Conservation (phyloP, 2,329 filamentous ascomycete species). For the Sordariomycetes sp. region DNA sequence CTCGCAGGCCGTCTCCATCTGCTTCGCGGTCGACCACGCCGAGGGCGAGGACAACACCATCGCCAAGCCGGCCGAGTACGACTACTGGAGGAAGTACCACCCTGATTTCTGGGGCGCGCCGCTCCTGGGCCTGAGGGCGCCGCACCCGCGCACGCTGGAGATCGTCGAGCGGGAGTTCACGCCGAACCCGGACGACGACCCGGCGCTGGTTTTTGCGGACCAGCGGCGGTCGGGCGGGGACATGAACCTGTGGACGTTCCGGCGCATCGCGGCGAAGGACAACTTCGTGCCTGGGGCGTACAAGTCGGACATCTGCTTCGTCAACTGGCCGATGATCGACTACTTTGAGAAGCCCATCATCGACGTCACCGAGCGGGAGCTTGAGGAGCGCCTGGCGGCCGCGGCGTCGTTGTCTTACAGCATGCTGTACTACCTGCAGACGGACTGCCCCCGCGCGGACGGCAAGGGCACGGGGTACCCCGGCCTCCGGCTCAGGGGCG, state of each 20-base stretch:
- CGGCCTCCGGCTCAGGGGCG: slow-evolving; percentile 14
- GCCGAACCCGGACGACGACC: slow-evolving; percentile 15
- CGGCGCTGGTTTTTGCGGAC: slow-evolving; percentile 12
- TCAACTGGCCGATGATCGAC: slow-evolving; percentile 19
- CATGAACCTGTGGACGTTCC: slow-evolving; percentile 18
- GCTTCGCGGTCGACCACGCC: slow-evolving; percentile 17
- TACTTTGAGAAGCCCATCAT: slow-evolving; percentile 18
- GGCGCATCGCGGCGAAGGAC: slow-evolving; percentile 13
- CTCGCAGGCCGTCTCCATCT: slow-evolving; percentile 17
- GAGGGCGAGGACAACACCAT: slow-evolving; percentile 15
- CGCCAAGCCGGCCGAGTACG: slow-evolving; percentile 11
- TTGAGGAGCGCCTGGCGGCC: slow-evolving; percentile 8
- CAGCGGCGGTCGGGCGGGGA: slow-evolving; percentile 15
- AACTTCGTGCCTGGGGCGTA: slow-evolving; percentile 14
- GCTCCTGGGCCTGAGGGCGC: slow-evolving; percentile 12
- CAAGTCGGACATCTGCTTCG: slow-evolving; percentile 14
- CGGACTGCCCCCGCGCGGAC: slow-evolving; percentile 14
- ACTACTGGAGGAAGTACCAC: slow-evolving; percentile 13
- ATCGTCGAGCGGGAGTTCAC: slow-evolving; percentile 16
- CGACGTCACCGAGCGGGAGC: slow-evolving; percentile 11
- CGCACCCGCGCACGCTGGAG: slow-evolving; percentile 15
- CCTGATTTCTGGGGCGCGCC: slow-evolving; percentile 17
- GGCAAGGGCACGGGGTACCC: slow-evolving; percentile 13
- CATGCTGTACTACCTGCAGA: slow-evolving; percentile 17
- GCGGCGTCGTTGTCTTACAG: slow-evolving; percentile 15